Evolutionary conservation across 345 rosid species (phyloP).

Genomic region (Atalantia buxifolia): DNA sequence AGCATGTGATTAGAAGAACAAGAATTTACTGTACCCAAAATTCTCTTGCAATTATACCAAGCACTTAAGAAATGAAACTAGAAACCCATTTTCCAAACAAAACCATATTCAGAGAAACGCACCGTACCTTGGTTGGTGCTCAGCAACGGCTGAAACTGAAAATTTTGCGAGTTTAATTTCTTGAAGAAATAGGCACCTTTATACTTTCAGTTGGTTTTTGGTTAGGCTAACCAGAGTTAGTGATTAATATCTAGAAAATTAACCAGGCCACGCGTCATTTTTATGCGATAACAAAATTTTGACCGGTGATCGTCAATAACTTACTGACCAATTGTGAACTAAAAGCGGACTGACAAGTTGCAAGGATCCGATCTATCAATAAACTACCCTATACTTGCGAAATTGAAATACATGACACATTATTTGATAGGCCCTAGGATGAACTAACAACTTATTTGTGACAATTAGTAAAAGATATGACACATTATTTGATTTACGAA

Average conservation of each 20-base stretch:
- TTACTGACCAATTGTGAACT: too few relatives aligned
- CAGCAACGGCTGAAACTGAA: not conserved
- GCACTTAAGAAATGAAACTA: not conserved
- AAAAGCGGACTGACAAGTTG: too few relatives aligned
- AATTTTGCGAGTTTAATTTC: not conserved
- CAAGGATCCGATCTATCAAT: too few relatives aligned
- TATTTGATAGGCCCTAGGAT: too few relatives aligned
- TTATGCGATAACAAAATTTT: not conserved
- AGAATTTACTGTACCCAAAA: not conserved
- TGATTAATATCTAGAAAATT: not conserved
- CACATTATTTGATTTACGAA: too few relatives aligned
- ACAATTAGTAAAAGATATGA: too few relatives aligned
- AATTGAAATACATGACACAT: too few relatives aligned
- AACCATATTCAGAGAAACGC: not conserved
- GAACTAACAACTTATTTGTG: too few relatives aligned
- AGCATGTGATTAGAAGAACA: not conserved
- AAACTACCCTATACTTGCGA: too few relatives aligned
- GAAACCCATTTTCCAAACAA: not conserved
- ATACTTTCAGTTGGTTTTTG: not conserved
- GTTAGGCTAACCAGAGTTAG: not conserved
- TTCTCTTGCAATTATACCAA: not conserved
- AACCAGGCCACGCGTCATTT: not conserved
- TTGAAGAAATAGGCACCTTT: fast-evolving
- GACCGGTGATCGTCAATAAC: not conserved
- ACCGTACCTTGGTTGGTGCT: not conserved